Base-by-base conservation (phyloP, 2,329 filamentous ascomycete genomes). In the Fusarium longipes region DNA sequence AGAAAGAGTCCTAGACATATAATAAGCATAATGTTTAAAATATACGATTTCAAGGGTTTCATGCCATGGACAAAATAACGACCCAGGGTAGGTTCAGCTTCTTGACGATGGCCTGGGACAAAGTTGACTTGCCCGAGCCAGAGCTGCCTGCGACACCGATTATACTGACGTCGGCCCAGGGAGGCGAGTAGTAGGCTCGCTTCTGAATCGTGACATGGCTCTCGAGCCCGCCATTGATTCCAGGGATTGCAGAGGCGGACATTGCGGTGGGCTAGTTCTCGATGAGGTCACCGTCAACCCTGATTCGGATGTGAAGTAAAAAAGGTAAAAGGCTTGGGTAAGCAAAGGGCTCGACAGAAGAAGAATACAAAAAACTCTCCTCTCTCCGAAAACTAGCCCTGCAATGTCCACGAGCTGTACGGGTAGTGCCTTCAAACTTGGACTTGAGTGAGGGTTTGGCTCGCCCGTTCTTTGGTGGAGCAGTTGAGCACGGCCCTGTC, bases 81-180 rank as follows among this genome's bases (percentile, higher is more conserved):
- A 99, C 96, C 95, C 96, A 99, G 57, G 96, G 96, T 67, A 99
- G 82, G 79, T 96, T 97, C 73, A 99, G 82, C 74, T 92, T 90
- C 73, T 87, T 90, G 68, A 98, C 92, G 72, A 99, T 97, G 67
- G 95, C 93, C 77, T 96, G 87, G 30, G 96, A 94, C 53, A 99
- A 82, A 8, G 94, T 97, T 8, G 95, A 97, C 83, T 99, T 99
- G 58, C 95, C 80, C 25, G 95, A 98, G 39, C 96, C 96, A 27
- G 95, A 98, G 79, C 93, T 96, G 35, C 96, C 96, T 68, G 96
- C 95, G 73, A 99, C 91, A 49, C 93, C 96, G 77, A 99, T 97
- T 74, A 99, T 97, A 81, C 92, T 95, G 72, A 97, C 89, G 80
- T 98, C 92, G 50, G 92, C 92, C 96, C 96, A 99, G 78, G 96